Evolutionary conservation across 306 rosid species (phyloP).

Genomic region (Hippophae rhamnoides): DNA sequence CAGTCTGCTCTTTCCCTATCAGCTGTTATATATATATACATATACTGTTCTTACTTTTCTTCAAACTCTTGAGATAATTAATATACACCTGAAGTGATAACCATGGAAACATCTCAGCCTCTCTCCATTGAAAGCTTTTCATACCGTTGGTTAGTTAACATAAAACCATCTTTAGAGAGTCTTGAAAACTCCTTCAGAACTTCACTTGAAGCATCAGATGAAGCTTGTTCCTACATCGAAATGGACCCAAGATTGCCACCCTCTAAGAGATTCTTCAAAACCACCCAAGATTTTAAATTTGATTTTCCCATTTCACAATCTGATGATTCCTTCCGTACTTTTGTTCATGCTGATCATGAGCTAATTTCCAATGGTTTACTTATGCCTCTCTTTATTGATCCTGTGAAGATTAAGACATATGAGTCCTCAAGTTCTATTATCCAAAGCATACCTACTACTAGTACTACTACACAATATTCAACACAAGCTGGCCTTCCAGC

Average conservation of each 20-base stretch:
- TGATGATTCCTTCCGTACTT: slow-evolving; percentile 23
- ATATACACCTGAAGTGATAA: not conserved
- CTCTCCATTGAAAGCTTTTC: slow-evolving; percentile 95
- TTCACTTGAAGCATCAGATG: slow-evolving; percentile 68
- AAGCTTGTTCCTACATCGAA: slow-evolving; percentile 74
- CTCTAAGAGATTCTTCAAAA: slow-evolving; percentile 67
- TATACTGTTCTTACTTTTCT: slow-evolving; percentile 2
- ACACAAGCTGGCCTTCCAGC: slow-evolving; percentile 24
- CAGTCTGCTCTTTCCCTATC: slow-evolving; percentile 2
- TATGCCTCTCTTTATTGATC: slow-evolving; percentile 62
- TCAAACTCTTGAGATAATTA: slow-evolving; percentile 5
- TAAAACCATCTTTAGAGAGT: slow-evolving; percentile 70
- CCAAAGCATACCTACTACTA: slow-evolving; percentile 27
- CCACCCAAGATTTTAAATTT: slow-evolving; percentile 73
- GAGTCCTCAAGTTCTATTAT: slow-evolving; percentile 26
- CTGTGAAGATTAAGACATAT: slow-evolving; percentile 45
- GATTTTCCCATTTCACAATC: slow-evolving; percentile 65
- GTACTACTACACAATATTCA: slow-evolving; percentile 16
- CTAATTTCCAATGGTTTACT: slow-evolving; percentile 86
- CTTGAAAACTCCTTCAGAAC: slow-evolving; percentile 52
- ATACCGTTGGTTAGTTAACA: slow-evolving; percentile 86
- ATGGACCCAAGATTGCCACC: slow-evolving; percentile 96
- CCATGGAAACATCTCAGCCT: slow-evolving; percentile 81
- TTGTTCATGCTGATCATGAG: slow-evolving; percentile 91
- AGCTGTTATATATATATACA: slow-evolving; percentile 13